Conservation (phyloP, 139 green algal species). For the Chlorella sp. region DNA sequence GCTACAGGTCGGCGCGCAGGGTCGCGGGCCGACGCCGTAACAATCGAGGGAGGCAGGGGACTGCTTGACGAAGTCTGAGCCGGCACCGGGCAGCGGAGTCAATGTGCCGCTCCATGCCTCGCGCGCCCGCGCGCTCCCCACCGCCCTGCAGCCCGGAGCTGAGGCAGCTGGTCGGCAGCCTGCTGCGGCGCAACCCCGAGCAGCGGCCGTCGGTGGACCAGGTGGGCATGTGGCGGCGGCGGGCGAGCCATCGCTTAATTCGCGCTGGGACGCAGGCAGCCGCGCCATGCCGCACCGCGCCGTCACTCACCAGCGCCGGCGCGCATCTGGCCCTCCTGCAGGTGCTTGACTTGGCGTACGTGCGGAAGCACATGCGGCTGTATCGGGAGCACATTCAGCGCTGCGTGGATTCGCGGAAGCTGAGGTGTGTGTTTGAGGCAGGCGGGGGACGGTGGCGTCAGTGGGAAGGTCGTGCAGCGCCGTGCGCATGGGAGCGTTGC, state of each 20-base stretch:
- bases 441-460: background rate
- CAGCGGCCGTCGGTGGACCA: conserved; percentile 16
- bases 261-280: background rate
- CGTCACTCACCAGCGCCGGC: background rate
- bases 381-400: conserved; percentile 1
- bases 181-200: conserved; percentile 19
- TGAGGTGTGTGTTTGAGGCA: background rate
- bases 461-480: background rate
- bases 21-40: too few species aligned
- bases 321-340: background rate
- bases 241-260: background rate
- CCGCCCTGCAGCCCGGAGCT: conserved; percentile 25
- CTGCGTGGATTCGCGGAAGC: conserved; percentile 12
- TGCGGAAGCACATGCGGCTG: conserved; percentile 14
- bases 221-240: background rate
- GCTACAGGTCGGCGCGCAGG: too few species aligned
- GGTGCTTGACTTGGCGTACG: conserved; percentile 6
- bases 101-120: too few species aligned
- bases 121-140: too few species aligned
- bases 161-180: conserved; percentile 3
- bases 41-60: too few species aligned
- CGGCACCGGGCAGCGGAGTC: too few species aligned
- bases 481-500: background rate
- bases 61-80: too few species aligned
- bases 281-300: too few species aligned